A percentile compares a stretch with the other conserved stretches of the same genome.
phyloP scores from a whole-genome alignment of 495 filamentous ascomycete species.

The Cercophora newfieldiana region DNA sequence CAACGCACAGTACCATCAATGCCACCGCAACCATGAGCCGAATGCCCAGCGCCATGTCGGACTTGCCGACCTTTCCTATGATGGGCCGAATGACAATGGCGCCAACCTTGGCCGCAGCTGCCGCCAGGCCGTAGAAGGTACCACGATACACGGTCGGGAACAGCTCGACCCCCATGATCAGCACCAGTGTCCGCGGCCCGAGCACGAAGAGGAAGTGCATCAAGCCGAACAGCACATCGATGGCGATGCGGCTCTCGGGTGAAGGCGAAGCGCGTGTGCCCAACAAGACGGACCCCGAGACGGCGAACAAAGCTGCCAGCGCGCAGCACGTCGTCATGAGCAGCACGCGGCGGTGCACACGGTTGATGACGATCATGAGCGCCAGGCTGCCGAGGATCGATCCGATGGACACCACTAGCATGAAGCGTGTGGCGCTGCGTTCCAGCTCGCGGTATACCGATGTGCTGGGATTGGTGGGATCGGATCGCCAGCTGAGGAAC shows the following conservation, averaged over 20 bases:
- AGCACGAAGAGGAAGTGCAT: constrained; percentile 43
- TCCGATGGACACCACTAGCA: constrained; percentile 37
- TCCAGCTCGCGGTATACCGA: constrained; percentile 25
- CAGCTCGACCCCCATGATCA: constrained; percentile 56
- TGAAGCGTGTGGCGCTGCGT: constrained; percentile 21
- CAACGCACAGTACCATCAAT: constrained; percentile 11
- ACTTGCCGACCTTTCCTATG: constrained; percentile 31
- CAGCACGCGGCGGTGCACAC: constrained; percentile 31
- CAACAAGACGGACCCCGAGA: constrained; percentile 29
- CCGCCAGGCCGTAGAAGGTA: constrained; percentile 58
- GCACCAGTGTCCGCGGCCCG: constrained; percentile 44
- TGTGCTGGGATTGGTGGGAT: background rate
- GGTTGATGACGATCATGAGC: constrained; percentile 33
- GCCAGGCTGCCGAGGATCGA: constrained; percentile 34
- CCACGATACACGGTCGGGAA: constrained; percentile 63
- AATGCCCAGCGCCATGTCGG: constrained; percentile 7
- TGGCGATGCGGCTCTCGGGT: background rate
- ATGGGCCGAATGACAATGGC: constrained; percentile 58
- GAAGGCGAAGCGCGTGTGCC: background rate
- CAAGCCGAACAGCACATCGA: constrained; percentile 36
- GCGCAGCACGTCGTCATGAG: constrained; percentile 29
- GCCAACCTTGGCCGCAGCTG: constrained; percentile 58
- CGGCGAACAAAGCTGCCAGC: constrained; percentile 32
- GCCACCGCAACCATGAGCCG: constrained; percentile 12
- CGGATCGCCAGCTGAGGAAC: too few species aligned